Base-by-base conservation (phyloP, 352 stramenopile genomes). In the Phytopythium cucurbitacearum region DNA sequence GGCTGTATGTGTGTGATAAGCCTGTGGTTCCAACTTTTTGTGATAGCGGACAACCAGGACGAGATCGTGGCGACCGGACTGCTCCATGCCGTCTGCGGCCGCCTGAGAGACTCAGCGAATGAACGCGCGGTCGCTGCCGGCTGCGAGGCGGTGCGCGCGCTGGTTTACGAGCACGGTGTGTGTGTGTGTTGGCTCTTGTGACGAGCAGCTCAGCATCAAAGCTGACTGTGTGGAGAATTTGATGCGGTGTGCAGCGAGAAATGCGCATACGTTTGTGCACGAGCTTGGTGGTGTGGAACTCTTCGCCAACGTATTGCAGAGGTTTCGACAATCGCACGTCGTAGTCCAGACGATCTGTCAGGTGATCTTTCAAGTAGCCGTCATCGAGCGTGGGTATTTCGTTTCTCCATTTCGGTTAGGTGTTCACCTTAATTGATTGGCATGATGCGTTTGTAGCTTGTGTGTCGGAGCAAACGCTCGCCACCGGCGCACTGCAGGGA, bases 81-180 rank as follows among this genome's bases (percentile, higher is more conserved):
- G 4, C 51, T 80, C 9, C 53, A 56, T 3, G 15, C 51, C 7
- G 59, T 89, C 54, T 63, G 62, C 28, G 53, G 62, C 3, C 59
- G 56, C 3, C 33, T 81, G 1, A 38, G 34, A 15, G 16, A 40
- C 13, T 32, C 45, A 0, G 51, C 74, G 12, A 59, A 21, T 8
- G 60, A 63, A 7, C 56, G 68, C 1, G 58, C 73, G 49, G 64
- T 54, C 5, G 9, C 42, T 56, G 42, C 43, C 65, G 39, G 73
- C 37, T 69, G 51, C 5, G 51, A 68, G 12, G 71, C 67, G 4
- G 45, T 83, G 10, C 43, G 66, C 21, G 63, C 71, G 2, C 45
- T 77, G 1, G 9, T 84, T 3, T 82, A 79, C 33, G 76, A 83
- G 33, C 67, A 83, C 48, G 71, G 73, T 85, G 49, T 10, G 39